Base-by-base conservation (phyloP, 2,329 filamentous ascomycete genomes). In the Penicillium sp. region DNA sequence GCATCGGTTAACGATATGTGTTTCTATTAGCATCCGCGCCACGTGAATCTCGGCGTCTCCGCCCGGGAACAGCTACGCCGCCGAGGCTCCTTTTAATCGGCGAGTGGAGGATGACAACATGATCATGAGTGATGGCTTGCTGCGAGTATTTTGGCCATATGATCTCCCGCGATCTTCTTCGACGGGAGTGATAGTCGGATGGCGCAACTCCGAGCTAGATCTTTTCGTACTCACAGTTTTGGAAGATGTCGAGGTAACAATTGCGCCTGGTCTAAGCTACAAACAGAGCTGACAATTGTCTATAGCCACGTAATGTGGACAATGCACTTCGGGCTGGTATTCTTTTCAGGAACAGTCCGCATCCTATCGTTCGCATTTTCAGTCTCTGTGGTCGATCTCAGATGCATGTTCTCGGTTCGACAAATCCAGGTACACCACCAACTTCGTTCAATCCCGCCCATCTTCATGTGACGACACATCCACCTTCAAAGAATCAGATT, bases 131-230 rank as follows among this genome's bases (percentile, higher is more conserved):
- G 84, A 95, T 90, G 93, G 90, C 71, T 82, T 98, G 81, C 91
- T 98, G 88, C 91, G 95, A 81, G 88, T 99, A 80, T 98, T 99
- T 80, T 99, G 95, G 95, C 96, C 95, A 69, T 90, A 90, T 70
- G 93, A 96, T 78, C 86, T 91, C 70, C 83, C 85, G 53, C 84
- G 82, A 74, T 90, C 88, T 54, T 84, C 86, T 65, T 82, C 85
- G 56, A 86, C 91, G 43, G 95, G 93, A 45, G 90, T 97, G 59
- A 86, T 99, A 63, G 90, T 99, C 47, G 95, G 95, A 70, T 99
- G 93, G 91, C 87, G 90, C 69, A 99, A 99, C 75, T 97, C 93
- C 37, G 88, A 89, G 48, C 80, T 92, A 52, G 95, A 99, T 75
- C 81, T 98, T 47, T 90, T 98, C 68, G 93, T 98, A 37, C 87